These are phyloP conservation scores for Protomyces pachydermus DNA, from an alignment of 1,139 yeast genomes.

Conservation along the genomic window DNA sequence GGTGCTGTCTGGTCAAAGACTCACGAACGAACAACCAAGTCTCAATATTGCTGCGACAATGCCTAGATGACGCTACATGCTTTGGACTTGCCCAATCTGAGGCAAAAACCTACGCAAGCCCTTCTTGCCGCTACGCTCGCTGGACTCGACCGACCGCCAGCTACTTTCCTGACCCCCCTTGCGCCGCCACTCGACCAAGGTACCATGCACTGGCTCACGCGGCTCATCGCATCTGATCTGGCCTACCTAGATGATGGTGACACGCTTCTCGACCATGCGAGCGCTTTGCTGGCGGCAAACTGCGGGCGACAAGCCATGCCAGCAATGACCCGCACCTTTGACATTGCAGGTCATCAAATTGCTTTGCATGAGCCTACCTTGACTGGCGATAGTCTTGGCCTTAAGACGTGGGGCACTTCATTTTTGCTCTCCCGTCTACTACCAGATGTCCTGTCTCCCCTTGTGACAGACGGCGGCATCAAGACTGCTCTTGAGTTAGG, in stretches of 20 bases:
- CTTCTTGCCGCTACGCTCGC: neutral
- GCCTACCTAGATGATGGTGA: constrained; percentile 49
- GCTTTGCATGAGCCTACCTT: constrained; percentile 73
- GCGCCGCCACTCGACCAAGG: constrained; percentile 36
- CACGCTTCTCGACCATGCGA: constrained; percentile 51
- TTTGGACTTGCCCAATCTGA: constrained; percentile 1
- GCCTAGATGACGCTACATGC: neutral
- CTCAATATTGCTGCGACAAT: neutral
- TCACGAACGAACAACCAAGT: neutral
- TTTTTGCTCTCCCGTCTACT: constrained; percentile 60
- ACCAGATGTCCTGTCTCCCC: constrained; percentile 35
- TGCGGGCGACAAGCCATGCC: constrained; percentile 89
- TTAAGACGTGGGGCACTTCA: constrained; percentile 96
- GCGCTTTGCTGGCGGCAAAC: constrained; percentile 67
- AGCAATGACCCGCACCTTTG: constrained; percentile 52
- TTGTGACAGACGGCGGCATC: constrained; percentile 34
- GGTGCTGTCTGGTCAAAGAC: no score
- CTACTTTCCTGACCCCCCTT: neutral
- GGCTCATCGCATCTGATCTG: constrained; percentile 55
- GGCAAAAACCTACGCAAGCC: constrained; percentile 1
- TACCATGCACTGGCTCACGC: constrained; percentile 53
- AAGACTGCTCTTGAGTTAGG: constrained; percentile 72
- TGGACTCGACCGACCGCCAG: neutral
- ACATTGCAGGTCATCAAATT: constrained; percentile 29
- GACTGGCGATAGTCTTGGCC: constrained; percentile 79